Conservation (phyloP, 441 rosid species). For the Manihot esculenta region DNA sequence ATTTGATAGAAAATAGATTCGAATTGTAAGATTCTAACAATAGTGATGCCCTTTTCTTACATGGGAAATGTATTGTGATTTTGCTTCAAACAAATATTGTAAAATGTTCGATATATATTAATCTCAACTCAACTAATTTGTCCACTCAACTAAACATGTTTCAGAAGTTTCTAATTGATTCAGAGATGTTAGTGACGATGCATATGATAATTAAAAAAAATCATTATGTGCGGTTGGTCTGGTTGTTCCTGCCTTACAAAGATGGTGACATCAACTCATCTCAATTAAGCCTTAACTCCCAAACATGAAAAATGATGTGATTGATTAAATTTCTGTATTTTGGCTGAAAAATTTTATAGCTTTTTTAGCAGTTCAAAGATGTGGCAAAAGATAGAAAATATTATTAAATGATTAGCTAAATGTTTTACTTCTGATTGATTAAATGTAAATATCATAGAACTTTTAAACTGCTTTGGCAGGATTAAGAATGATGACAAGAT, state of each 20-base stretch:
- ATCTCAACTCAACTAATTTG: not conserved
- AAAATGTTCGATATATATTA: not conserved
- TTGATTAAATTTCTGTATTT: no score
- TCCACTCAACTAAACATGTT: not conserved
- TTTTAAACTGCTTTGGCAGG: conserved; percentile 39
- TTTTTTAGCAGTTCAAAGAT: no score
- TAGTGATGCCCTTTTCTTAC: not conserved
- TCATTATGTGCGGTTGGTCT: not conserved
- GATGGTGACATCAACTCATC: not conserved
- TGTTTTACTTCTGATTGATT: no score
- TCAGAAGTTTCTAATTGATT: conserved; percentile 10
- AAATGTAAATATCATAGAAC: not conserved
- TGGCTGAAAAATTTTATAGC: no score
- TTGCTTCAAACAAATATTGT: not conserved
- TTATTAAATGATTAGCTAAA: conserved; percentile 7
- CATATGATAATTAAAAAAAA: not conserved
- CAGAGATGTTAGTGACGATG: not conserved
- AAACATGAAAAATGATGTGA: not conserved
- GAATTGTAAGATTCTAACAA: no score
- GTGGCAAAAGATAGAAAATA: not conserved
- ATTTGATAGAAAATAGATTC: no score
- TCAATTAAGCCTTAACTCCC: not conserved
- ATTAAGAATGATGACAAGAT: conserved; percentile 91
- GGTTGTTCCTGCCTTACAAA: not conserved
- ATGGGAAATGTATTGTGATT: not conserved